Conservation (phyloP, 345 rosid genomes). For the Sonneratia alba region DNA sequence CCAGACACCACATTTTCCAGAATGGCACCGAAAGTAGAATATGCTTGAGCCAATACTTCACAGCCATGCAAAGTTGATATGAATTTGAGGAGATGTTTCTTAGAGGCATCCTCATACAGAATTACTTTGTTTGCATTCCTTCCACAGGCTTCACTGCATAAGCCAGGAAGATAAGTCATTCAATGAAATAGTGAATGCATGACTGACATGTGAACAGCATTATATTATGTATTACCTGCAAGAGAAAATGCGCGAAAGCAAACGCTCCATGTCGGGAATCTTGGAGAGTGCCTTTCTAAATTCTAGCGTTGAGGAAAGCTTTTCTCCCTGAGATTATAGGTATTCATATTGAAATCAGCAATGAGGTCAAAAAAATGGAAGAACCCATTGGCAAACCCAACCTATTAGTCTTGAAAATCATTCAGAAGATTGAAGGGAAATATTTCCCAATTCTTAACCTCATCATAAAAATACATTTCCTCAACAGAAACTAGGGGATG, state of each 20-base stretch:
- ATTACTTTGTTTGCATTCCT: conserved; percentile 79
- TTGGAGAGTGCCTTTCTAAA: conserved; percentile 63
- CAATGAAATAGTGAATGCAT: not conserved
- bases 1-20: conserved; percentile 58
- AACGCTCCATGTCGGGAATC: conserved; percentile 94
- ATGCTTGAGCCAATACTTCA: conserved; percentile 68
- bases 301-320: conserved; percentile 49
- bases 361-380: not conserved
- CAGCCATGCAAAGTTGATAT: conserved; percentile 77
- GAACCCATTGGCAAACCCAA: not conserved
- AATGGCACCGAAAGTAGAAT: conserved; percentile 57
- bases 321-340: conserved; percentile 46
- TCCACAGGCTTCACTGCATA: conserved; percentile 78
- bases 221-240: conserved; percentile 43
- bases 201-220: not conserved
- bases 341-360: conserved; percentile 5
- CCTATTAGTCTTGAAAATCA: not conserved
- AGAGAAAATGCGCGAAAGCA: conserved; percentile 71
- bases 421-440: not conserved
- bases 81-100: conserved; percentile 84
- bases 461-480: not conserved
- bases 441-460: not conserved
- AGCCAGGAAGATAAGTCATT: conserved; percentile 5
- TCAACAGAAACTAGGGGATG: not conserved
- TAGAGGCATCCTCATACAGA: conserved; percentile 84